Evolutionary conservation across 2,329 filamentous ascomycete genomes (phyloP).

Genomic region (Sporothrix globosa): DNA sequence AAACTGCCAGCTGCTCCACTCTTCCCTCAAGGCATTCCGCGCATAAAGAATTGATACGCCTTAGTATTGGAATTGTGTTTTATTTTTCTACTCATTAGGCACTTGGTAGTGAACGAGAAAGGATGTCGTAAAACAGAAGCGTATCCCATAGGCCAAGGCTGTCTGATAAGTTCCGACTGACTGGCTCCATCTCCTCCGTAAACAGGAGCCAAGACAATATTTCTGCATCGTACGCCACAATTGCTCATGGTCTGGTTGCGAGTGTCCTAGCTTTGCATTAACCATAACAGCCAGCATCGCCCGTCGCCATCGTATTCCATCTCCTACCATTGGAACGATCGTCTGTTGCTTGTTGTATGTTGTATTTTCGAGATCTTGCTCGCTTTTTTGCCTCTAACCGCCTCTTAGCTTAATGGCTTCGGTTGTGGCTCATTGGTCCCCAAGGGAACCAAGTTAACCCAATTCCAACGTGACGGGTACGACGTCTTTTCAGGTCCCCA

Average conservation of each 20-base stretch:
- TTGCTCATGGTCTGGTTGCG: too few relatives aligned
- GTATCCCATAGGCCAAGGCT: not conserved
- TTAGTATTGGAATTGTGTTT: too few relatives aligned
- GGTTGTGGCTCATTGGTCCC: conserved; percentile 12
- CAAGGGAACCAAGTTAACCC: conserved; percentile 2
- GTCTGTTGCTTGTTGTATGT: not conserved
- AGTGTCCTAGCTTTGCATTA: not conserved
- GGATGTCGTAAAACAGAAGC: not conserved
- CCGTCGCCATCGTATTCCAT: not conserved
- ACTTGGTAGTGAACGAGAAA: not conserved
- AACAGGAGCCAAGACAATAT: conserved; percentile 19
- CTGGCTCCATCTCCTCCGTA: conserved; percentile 1
- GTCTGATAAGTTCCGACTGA: not conserved
- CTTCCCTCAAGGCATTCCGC: not conserved
- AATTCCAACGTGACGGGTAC: conserved; percentile 8
- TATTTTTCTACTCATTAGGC: not conserved
- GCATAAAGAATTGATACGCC: not conserved
- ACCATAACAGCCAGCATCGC: too few relatives aligned
- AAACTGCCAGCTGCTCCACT: not conserved
- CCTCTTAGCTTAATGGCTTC: conserved; percentile 2
- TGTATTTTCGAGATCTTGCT: too few relatives aligned
- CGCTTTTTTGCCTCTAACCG: not conserved
- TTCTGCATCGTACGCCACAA: not conserved
- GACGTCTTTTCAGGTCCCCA: not conserved
- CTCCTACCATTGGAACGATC: not conserved